Percentiles rank a stretch among this genome's conserved stretches.
Evolutionary conservation across 2,329 filamentous ascomycete genomes (phyloP).

Genomic region (Pezizomycotina sp.): DNA sequence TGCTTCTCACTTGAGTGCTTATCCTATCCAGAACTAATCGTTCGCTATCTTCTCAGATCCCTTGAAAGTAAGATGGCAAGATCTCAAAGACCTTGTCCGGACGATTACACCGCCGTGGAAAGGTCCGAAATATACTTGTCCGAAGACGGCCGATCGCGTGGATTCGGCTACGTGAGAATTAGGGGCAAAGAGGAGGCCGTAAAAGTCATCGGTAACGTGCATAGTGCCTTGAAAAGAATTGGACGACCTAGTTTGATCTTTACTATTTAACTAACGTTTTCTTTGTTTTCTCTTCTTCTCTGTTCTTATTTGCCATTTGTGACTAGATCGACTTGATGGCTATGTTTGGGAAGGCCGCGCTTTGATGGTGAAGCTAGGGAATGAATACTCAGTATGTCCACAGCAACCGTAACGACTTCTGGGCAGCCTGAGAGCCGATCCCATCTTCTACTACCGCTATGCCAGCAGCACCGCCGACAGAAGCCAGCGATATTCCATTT

Average conservation of each 20-base stretch:
- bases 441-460: too few species aligned
- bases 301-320: conserved; percentile 1
- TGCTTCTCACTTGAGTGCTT: background rate
- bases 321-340: conserved; percentile 18
- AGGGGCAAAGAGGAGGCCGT: conserved; percentile 21
- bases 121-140: conserved; percentile 22
- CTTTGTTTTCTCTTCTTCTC: conserved; percentile 4
- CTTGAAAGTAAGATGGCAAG: conserved; percentile 22
- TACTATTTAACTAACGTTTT: background rate
- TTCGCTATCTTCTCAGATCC: conserved; percentile 9
- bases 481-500: background rate
- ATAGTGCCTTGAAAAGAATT: too few species aligned
- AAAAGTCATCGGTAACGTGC: conserved; percentile 22
- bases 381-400: conserved; percentile 20
- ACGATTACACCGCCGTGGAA: conserved; percentile 21
- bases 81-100: conserved; percentile 23
- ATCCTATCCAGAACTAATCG: background rate
- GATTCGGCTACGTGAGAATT: conserved; percentile 22
- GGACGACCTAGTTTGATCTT: background rate
- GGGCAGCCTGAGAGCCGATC: too few species aligned
- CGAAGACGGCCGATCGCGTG: conserved; percentile 20
- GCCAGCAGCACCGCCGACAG: too few species aligned
- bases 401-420: conserved; percentile 9
- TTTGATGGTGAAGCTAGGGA: conserved; percentile 21
- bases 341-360: conserved; percentile 21